Base-by-base conservation (phyloP, 495 filamentous ascomycete species). In the Aspergillus conjunctus region DNA sequence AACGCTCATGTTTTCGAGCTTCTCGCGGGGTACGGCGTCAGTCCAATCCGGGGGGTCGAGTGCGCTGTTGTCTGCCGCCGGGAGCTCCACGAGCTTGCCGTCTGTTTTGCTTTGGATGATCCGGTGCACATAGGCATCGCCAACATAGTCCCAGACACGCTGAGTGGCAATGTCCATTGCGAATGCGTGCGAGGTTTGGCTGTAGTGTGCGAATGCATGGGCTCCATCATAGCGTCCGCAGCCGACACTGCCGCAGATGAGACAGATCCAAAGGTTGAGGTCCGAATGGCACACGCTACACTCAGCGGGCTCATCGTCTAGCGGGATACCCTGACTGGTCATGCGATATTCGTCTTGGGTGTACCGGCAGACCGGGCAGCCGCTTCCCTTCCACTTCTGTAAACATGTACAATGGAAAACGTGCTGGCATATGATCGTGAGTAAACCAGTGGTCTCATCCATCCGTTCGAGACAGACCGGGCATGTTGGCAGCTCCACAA, bases 321-420 rank as follows among this genome's bases (percentile, higher is more conserved):
- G 58, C 33, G 64, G 71, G 44, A 64, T 60, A 37, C 60, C 57
- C 41, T 67, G 68, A 43, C 62, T 66, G 34, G 63, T 72, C 31
- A 68, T 71, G 41, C 73, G 73, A 51, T 79, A 71, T 54, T 79
- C 81, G 51, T 83, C 79, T 69, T 89, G 84, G 58, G 93, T 94
- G 66, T 95, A 95, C 4, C 94, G 88, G 67, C 94, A 98, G 14
- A 98, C 91, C 0, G 94, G 94, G 68, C 94, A 98, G 31, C 93
- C 93, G 51, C 83, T 88, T 18, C 93, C 94, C 68, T 88, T 89
- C 94, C 94, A 98, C 68, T 96, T 98, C 66, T 96, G 90, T 0
- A 98, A 81, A 76, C 94, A 98, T 7, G 89, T 91, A 72, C 94
- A 98, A 76, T 98, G 94, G 71, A 98, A 98, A 56, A 98, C 92